These are phyloP conservation scores for Rasamsonia emersonii DNA, from an alignment of 2,329 filamentous ascomycete species.

Conservation along the genomic window DNA sequence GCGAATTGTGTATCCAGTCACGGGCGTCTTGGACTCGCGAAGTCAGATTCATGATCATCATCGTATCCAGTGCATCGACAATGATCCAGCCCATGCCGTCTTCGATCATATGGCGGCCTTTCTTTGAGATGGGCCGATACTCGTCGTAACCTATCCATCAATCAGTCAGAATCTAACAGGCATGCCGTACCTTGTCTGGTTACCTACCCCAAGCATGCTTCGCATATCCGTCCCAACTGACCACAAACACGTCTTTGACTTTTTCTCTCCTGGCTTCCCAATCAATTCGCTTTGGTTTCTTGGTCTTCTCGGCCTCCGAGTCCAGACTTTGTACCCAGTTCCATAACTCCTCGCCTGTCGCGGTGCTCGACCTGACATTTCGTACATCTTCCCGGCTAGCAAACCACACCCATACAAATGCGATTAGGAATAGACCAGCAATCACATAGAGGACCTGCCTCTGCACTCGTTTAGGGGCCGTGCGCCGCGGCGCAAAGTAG, in stretches of 20 bases:
- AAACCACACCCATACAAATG: conserved; percentile 61
- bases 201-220: conserved; percentile 84
- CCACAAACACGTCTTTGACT: conserved; percentile 80
- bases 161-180: conserved; percentile 16
- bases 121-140: conserved; percentile 75
- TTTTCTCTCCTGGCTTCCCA: conserved; percentile 71
- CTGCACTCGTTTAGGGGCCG: conserved; percentile 51
- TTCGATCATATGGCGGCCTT: conserved; percentile 72
- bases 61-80: conserved; percentile 86
- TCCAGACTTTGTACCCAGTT: conserved; percentile 49
- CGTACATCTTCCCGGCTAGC: too few relatives aligned
- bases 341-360: conserved; percentile 40
- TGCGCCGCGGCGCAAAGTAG: conserved; percentile 52
- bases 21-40: conserved; percentile 73
- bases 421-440: conserved; percentile 47
- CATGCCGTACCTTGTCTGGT: background rate
- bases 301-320: conserved; percentile 16
- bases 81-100: conserved; percentile 97
- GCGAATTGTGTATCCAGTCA: conserved; percentile 73
- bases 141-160: conserved; percentile 49
- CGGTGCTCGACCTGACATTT: too few relatives aligned
- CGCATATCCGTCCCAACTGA: conserved; percentile 90
- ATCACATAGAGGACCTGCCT: conserved; percentile 53
- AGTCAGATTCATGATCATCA: conserved; percentile 98
- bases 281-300: conserved; percentile 41